These are phyloP conservation scores for Penicillium sp. DNA, from an alignment of 2,329 filamentous ascomycete genomes.

Conservation along the genomic window DNA sequence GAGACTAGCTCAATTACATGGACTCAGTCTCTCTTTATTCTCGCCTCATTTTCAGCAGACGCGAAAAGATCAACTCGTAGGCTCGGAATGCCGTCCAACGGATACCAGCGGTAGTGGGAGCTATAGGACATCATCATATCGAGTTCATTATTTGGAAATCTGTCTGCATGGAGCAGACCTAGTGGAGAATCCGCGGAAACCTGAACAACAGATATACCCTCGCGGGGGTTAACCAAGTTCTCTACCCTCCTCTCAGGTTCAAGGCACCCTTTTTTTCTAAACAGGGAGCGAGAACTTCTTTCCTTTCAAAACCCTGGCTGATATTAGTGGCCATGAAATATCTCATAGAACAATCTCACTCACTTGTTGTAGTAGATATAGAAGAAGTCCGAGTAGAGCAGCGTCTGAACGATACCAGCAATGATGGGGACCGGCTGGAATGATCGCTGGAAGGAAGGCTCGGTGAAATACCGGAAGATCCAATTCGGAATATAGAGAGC, in stretches of 20 bases:
- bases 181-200: not conserved
- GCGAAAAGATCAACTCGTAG: constrained; percentile 13
- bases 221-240: not conserved
- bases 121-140: constrained; percentile 3
- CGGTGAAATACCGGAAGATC: constrained; percentile 82
- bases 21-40: not conserved
- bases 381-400: constrained; percentile 98
- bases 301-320: constrained; percentile 64
- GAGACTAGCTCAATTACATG: not conserved
- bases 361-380: constrained; percentile 98
- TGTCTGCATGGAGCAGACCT: not conserved
- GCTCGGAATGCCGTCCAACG: constrained; percentile 3
- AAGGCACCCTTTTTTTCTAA: constrained; percentile 40
- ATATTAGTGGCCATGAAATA: not conserved
- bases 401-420: constrained; percentile 85
- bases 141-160: not conserved
- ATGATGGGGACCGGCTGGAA: constrained; percentile 83
- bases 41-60: not conserved
- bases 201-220: not conserved
- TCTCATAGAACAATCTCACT: constrained; percentile 27
- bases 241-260: not conserved
- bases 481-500: constrained; percentile 98
- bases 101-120: constrained; percentile 1
- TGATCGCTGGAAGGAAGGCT: constrained; percentile 72
- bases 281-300: constrained; percentile 84